Base-by-base conservation (phyloP, 2,329 filamentous ascomycete genomes). In the Aspergillus ustus region DNA sequence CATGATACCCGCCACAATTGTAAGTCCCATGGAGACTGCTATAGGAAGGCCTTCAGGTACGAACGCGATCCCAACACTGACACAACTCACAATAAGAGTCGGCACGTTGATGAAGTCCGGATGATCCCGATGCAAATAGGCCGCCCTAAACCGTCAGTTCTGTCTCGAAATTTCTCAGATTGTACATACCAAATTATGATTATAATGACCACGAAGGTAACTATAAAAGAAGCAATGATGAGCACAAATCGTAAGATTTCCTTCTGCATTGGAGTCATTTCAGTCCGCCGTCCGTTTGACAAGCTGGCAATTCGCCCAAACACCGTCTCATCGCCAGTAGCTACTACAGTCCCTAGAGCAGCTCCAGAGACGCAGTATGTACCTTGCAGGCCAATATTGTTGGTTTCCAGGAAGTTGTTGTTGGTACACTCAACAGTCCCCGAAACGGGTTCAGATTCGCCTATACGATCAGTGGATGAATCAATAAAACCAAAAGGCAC, bases 1-100 rank as follows among this genome's bases (percentile, higher is more conserved):
- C 91, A 93, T 92, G 67, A 91, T 83, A 65, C 89, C 91, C 20
- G 91, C 90, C 1, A 87, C 89, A 62, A 93, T 93, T 0, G 90
- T 92, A 65, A 93, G 80, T 19, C 87, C 89, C 1, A 87, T 86
- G 0, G 89, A 89, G 40, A 91, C 77, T 0, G 89, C 89, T 54
- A 92, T 88, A 0, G 89, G 89, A 0, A 91, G 78, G 6, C 89
- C 89, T 75, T 92, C 90, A 0, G 91, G 90, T 15, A 93, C 91
- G 72, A 92, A 92, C 1, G 90, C 90, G 7, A 92, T 87, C 0
- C 88, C 90, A 1, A 91, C 85, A 45, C 84, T 87, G 50, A 93
- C 90, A 65, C 89, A 91, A 68, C 85, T 84, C 37, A 93, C 89
- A 62, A 93, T 92, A 25, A 93, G 80, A 2, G 84, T 84, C 0